Base-by-base conservation (phyloP, 1,284 basidiomycete genomes). In the Hemileia vastatrix region DNA sequence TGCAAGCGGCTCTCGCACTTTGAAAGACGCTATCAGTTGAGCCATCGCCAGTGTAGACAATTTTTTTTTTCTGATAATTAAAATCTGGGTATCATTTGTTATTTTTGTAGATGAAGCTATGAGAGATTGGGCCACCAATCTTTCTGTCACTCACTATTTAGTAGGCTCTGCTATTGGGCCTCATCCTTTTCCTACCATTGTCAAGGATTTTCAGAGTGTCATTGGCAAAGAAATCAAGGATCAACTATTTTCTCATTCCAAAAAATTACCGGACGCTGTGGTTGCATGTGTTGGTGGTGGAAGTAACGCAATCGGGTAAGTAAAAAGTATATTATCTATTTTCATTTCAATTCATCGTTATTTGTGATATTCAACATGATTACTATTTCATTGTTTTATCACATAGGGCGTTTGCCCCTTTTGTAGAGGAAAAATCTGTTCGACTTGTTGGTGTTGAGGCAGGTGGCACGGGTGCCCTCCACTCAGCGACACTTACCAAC, bases 261-360 rank as follows among this genome's bases (percentile, higher is more conserved):
- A 88, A 53, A 92, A 90, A 76, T 83, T 98, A 3, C 95, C 95
- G 6, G 92, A 97, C 68, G 90, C 85, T 2, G 85, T 98, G 27
- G 86, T 99, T 3, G 95, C 95, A 9, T 98, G 94, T 76, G 94
- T 98, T 47, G 95, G 94, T 48, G 94, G 95, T 63, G 95, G 95
- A 2, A 90, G 87, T 73, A 98, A 98, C 76, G 90, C 95, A 15
- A 98, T 99, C 66, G 95, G 95, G 60, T 63, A 27, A 56, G 60
- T 32, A 11, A 2, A 23, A 21, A 27, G 4, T 8, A 5, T 1
- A 57, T 44, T 27, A 4, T 2, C 11, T 13, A 19, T 36, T 43
- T 40, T 5, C 18, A 18, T 3, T 27, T 52, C 23, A 18, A 27
- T 19, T 11, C 13, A 21, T 1, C n/a, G 5, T 45, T 3, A 40